Conservation (phyloP, 192 early-diverging fungal species). For the Mortierella claussenii region DNA sequence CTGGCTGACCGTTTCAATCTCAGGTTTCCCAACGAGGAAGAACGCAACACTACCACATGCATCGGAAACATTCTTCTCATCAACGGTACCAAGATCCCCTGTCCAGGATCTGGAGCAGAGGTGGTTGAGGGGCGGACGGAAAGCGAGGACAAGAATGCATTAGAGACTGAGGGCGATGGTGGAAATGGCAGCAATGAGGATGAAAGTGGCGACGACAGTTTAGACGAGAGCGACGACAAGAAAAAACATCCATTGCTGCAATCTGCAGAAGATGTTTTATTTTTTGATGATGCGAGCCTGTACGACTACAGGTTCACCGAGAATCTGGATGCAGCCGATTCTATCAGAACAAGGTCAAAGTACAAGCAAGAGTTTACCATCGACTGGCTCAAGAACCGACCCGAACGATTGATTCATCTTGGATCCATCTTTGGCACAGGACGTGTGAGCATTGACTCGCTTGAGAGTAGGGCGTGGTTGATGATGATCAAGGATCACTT, state of each 20-base stretch:
- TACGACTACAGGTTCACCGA: slow-evolving; percentile 61
- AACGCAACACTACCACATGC: not conserved
- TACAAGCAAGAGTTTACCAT: slow-evolving; percentile 47
- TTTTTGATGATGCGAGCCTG: slow-evolving; percentile 53
- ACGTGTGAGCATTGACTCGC: slow-evolving; percentile 52
- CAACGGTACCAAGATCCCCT: not conserved
- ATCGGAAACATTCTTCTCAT: not conserved
- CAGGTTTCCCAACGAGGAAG: slow-evolving; percentile 21
- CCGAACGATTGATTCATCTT: slow-evolving; percentile 58
- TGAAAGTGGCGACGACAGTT: not conserved
- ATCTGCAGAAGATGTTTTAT: slow-evolving; percentile 33
- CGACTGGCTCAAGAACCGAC: slow-evolving; percentile 44
- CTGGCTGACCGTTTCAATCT: slow-evolving; percentile 26
- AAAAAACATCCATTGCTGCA: slow-evolving; percentile 17
- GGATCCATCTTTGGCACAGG: slow-evolving; percentile 60
- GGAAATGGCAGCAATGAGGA: not conserved
- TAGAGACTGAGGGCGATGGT: not conserved
- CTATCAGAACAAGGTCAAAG: slow-evolving; percentile 32
- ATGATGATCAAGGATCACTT: slow-evolving; percentile 35
- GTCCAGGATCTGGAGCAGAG: not conserved
- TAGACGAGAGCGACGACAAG: slow-evolving; percentile 20
- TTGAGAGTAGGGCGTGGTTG: slow-evolving; percentile 28
- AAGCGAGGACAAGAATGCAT: too few relatives aligned
- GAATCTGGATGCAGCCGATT: slow-evolving; percentile 26
- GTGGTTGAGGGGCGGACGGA: not conserved